Conservation (phyloP, 495 filamentous ascomycete genomes). For the Xylaria curta region DNA sequence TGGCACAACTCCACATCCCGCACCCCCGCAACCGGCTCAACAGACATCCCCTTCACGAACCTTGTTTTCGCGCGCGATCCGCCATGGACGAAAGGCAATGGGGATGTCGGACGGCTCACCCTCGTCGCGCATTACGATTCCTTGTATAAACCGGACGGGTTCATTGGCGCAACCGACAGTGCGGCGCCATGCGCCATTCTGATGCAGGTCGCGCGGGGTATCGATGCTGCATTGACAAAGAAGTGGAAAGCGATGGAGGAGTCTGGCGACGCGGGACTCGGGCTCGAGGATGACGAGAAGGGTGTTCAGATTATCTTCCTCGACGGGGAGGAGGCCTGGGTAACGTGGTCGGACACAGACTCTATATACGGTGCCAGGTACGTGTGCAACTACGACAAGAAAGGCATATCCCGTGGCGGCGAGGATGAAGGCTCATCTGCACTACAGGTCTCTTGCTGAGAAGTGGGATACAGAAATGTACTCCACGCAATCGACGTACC, state of each 20-base stretch:
- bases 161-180: constrained; percentile 88
- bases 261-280: constrained; percentile 42
- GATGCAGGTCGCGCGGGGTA: constrained; percentile 64
- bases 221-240: constrained; percentile 49
- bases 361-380: constrained; percentile 79
- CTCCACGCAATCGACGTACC: constrained; percentile 71
- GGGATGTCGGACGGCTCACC: constrained; percentile 73
- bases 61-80: constrained; percentile 82
- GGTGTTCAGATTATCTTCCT: constrained; percentile 86
- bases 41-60: constrained; percentile 79
- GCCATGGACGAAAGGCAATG: constrained; percentile 68
- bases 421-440: background rate
- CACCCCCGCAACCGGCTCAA: constrained; percentile 70
- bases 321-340: constrained; percentile 91
- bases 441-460: constrained; percentile 64
- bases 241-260: constrained; percentile 47
- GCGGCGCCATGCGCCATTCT: constrained; percentile 88
- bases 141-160: constrained; percentile 74
- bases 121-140: constrained; percentile 96
- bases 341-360: constrained; percentile 74
- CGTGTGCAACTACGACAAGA: background rate
- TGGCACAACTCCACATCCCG: constrained; percentile 82
- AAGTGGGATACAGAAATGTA: constrained; percentile 75
- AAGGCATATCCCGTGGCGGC: background rate
- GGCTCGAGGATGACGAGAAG: constrained; percentile 48